Evolutionary conservation across 192 early-diverging fungal species (phyloP).

Genomic region (Martensiomyces pterosporus): DNA sequence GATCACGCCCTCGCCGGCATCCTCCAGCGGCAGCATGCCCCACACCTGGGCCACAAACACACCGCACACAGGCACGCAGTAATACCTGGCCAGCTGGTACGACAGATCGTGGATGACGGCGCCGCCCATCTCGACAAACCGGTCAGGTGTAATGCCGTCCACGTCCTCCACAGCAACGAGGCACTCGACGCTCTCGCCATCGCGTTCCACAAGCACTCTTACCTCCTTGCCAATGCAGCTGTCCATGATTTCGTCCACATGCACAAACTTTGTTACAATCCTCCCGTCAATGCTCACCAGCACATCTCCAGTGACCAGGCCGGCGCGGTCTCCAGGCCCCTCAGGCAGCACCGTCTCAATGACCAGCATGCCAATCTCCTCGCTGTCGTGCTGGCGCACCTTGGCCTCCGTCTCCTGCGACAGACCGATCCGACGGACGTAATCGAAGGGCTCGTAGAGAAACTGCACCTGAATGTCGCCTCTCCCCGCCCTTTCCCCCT

Average conservation of each 20-base stretch:
- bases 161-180: constrained; percentile 56
- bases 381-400: constrained; percentile 55
- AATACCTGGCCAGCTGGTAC: constrained; percentile 60
- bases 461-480: constrained; percentile 75
- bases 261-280: constrained; percentile 58
- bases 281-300: constrained; percentile 53
- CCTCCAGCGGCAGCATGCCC: constrained; percentile 51
- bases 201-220: constrained; percentile 49
- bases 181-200: constrained; percentile 39
- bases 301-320: constrained; percentile 60
- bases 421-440: constrained; percentile 67
- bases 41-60: constrained; percentile 67
- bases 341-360: constrained; percentile 57
- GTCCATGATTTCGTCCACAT: constrained; percentile 57
- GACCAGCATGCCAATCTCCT: constrained; percentile 74
- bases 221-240: constrained; percentile 48
- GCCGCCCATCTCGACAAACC: constrained; percentile 78
- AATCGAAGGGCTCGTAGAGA: constrained; percentile 69
- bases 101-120: constrained; percentile 64
- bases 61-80: constrained; percentile 59
- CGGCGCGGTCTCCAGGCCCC: constrained; percentile 54
- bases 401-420: constrained; percentile 57
- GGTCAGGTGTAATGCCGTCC: constrained; percentile 68
- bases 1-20: constrained; percentile 55
- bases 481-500: constrained; percentile 49